phyloP scores from a whole-genome alignment of 768 basidiomycete genomes.

The Pisolithus tinctorius region DNA sequence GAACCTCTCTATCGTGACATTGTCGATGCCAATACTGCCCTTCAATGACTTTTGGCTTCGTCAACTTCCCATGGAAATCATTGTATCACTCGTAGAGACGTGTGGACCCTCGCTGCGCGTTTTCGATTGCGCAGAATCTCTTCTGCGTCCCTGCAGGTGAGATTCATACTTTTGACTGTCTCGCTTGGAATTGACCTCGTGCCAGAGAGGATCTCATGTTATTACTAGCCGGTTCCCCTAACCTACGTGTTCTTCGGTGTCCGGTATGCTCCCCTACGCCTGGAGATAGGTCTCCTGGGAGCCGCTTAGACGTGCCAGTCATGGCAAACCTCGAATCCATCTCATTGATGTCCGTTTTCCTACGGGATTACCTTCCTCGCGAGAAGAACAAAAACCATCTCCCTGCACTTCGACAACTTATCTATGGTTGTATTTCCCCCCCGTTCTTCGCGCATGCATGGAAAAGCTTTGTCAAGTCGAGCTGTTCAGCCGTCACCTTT shows the following conservation, averaged over 20 bases:
- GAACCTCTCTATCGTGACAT: slow-evolving; percentile 17
- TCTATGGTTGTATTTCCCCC: slow-evolving; percentile 26
- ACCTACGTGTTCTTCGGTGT: slow-evolving; percentile 22
- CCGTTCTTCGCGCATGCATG: slow-evolving; percentile 23
- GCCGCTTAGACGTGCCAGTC: slow-evolving; percentile 17
- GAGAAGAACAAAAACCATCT: slow-evolving; percentile 21
- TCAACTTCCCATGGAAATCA: slow-evolving; percentile 15
- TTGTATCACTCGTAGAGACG: slow-evolving; percentile 18
- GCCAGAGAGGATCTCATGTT: slow-evolving; percentile 24
- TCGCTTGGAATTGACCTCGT: not conserved
- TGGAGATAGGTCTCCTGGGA: slow-evolving; percentile 12
- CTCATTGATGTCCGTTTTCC: slow-evolving; percentile 20
- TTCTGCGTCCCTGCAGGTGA: slow-evolving; percentile 25
- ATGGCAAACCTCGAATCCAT: slow-evolving; percentile 23
- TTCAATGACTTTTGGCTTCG: slow-evolving; percentile 21
- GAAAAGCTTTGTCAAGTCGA: slow-evolving; percentile 20
- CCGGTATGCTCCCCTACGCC: slow-evolving; percentile 22
- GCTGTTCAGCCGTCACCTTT: slow-evolving; percentile 20
- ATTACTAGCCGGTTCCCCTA: slow-evolving; percentile 18
- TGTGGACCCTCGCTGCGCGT: slow-evolving; percentile 20
- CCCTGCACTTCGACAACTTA: slow-evolving; percentile 24
- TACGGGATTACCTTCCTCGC: slow-evolving; percentile 24
- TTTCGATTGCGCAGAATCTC: slow-evolving; percentile 26
- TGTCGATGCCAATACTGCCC: slow-evolving; percentile 23
- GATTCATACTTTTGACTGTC: not conserved